These are phyloP conservation scores for Candida dendrica DNA, from an alignment of 805 yeast species.

Conservation along the genomic window DNA sequence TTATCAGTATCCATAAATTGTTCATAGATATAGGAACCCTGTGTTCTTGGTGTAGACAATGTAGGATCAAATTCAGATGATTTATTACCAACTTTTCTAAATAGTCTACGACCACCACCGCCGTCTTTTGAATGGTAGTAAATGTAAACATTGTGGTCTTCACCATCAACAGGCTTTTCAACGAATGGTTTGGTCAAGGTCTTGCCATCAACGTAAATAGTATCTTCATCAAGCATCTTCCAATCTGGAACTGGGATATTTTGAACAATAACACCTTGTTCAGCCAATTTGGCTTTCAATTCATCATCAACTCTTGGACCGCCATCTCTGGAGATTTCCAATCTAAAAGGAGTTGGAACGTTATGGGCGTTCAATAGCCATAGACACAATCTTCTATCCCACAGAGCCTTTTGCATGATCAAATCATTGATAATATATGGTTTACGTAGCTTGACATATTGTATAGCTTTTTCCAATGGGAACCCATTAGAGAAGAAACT, in stretches of 20 bases:
- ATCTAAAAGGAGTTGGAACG: slow-evolving; percentile 86
- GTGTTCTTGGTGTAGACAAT: slow-evolving; percentile 66
- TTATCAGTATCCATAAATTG: slow-evolving; percentile 96
- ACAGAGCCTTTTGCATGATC: slow-evolving; percentile 84
- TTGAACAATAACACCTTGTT: slow-evolving; percentile 46
- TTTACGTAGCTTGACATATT: slow-evolving; percentile 79
- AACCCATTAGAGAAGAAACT: slow-evolving; percentile 94
- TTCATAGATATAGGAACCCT: slow-evolving; percentile 89
- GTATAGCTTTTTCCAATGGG: slow-evolving; percentile 92
- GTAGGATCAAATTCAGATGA: slow-evolving; percentile 92
- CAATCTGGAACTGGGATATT: slow-evolving; percentile 61
- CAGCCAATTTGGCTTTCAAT: slow-evolving; percentile 49
- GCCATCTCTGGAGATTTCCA: slow-evolving; percentile 92
- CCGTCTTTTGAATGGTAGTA: slow-evolving; percentile 86
- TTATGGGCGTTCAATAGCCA: slow-evolving; percentile 66
- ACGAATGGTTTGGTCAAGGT: slow-evolving; percentile 84
- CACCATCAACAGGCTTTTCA: slow-evolving; percentile 98
- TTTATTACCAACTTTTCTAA: slow-evolving; percentile 94
- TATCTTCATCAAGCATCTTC: slow-evolving; percentile 85
- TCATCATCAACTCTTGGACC: slow-evolving; percentile 82
- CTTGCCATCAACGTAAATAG: slow-evolving; percentile 68
- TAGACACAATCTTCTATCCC: slow-evolving; percentile 93
- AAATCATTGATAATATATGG: slow-evolving; percentile 88
- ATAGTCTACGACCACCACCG: slow-evolving; percentile 94
- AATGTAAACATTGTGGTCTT: slow-evolving; percentile 92